Evolutionary conservation across 441 rosid species (phyloP).

Genomic region (Croton setiger): DNA sequence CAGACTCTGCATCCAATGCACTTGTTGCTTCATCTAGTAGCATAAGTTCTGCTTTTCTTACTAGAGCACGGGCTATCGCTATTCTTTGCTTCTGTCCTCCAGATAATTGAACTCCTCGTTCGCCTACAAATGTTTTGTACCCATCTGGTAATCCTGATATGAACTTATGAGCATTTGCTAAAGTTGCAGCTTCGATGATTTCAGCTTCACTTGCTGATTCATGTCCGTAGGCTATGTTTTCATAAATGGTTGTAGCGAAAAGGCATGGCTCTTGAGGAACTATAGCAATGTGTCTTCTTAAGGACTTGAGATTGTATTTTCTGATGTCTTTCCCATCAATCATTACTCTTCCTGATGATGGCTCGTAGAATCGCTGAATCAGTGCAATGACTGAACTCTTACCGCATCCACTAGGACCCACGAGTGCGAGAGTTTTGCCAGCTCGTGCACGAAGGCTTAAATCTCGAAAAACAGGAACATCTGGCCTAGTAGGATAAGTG

Average conservation of each 20-base stretch:
- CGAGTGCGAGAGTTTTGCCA: constrained; percentile 93
- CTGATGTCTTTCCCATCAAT: constrained; percentile 93
- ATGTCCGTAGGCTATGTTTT: constrained; percentile 93
- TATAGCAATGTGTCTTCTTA: constrained; percentile 84
- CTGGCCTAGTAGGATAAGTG: constrained; percentile 95
- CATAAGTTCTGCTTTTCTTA: constrained; percentile 90
- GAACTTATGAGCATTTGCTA: constrained; percentile 95
- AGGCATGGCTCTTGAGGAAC: constrained; percentile 99
- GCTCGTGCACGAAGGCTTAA: constrained; percentile 86
- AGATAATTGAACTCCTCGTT: constrained; percentile 89
- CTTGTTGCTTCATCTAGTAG: constrained; percentile 98
- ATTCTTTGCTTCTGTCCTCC: constrained; percentile 98
- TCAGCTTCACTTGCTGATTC: constrained; percentile 86
- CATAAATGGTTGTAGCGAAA: constrained; percentile 77
- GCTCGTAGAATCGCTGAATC: constrained; percentile 81
- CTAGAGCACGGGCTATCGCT: constrained; percentile 82
- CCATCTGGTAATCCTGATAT: constrained; percentile 82
- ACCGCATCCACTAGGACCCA: constrained; percentile 98
- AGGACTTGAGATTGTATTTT: constrained; percentile 88
- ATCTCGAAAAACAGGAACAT: constrained; percentile 79
- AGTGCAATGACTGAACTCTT: constrained; percentile 94
- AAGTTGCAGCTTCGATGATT: constrained; percentile 87
- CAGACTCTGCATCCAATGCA: constrained; percentile 91
- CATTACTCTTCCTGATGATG: constrained; percentile 84
- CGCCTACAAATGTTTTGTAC: constrained; percentile 85